phyloP scores from a whole-genome alignment of 208 protist species.

The Trypanosoma melophagium region DNA sequence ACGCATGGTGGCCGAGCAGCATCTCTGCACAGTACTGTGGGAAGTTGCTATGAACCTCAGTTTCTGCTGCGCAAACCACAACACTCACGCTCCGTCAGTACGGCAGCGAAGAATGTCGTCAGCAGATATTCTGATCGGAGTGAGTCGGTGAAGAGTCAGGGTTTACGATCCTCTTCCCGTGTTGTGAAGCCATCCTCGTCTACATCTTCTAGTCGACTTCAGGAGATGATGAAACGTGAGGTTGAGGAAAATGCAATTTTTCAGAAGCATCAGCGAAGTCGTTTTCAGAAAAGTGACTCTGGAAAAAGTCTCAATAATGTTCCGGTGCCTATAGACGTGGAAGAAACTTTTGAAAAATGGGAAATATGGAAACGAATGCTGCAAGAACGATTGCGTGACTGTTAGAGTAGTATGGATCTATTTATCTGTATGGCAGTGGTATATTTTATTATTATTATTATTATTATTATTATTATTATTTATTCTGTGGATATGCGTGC shows the following conservation, averaged over 20 bases:
- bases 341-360: conserved; percentile 14
- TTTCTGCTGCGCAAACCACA: not conserved
- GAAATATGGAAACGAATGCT: conserved; percentile 18
- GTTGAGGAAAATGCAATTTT: conserved; percentile 14
- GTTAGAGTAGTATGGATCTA: not conserved
- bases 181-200: not conserved
- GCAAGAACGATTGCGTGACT: conserved; percentile 4
- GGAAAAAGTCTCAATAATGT: not conserved
- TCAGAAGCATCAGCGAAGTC: not conserved
- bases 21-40: not conserved
- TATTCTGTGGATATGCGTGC: not conserved
- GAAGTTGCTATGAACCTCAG: conserved; percentile 11
- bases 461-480: not conserved
- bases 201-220: not conserved
- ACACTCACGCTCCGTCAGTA: not conserved
- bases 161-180: not conserved
- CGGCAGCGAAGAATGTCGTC: not conserved
- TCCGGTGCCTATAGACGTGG: not conserved
- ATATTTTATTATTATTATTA: not conserved
- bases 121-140: not conserved
- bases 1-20: not conserved
- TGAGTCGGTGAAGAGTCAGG: conserved; percentile 2
- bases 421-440: not conserved
- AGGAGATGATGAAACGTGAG: conserved; percentile 16
- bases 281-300: conserved; percentile 2